phyloP scores from a whole-genome alignment of 805 yeast species.

The Zygosaccharomyces siamensis region DNA sequence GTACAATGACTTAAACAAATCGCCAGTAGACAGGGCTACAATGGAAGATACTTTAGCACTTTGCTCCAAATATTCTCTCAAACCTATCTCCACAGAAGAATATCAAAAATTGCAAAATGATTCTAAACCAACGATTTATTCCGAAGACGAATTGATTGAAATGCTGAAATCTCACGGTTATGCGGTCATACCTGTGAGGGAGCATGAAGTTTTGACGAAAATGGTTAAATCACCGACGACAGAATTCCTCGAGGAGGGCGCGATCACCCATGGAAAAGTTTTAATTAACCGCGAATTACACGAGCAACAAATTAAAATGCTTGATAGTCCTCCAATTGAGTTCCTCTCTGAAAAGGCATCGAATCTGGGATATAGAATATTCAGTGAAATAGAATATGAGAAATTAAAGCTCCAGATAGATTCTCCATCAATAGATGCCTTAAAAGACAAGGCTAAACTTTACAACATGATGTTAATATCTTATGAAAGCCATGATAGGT shows the following conservation, averaged over 20 bases:
- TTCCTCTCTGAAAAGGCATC: slow-evolving; percentile 36
- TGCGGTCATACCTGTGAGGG: slow-evolving; percentile 10
- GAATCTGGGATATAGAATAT: slow-evolving; percentile 16
- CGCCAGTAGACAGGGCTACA: slow-evolving; percentile 8
- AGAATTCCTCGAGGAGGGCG: slow-evolving; percentile 12
- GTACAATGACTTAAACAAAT: slow-evolving; percentile 6
- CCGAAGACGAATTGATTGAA: slow-evolving; percentile 18
- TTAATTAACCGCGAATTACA: background rate
- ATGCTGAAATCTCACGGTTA: slow-evolving; percentile 12
- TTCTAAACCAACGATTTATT: slow-evolving; percentile 11
- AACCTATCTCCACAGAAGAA: slow-evolving; percentile 14
- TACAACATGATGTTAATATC: slow-evolving; percentile 1
- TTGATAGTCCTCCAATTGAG: slow-evolving; percentile 28
- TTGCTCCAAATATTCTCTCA: slow-evolving; percentile 18
- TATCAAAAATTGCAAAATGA: slow-evolving; percentile 13
- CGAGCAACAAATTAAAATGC: background rate
- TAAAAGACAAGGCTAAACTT: slow-evolving; percentile 12
- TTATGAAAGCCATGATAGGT: slow-evolving; percentile 1
- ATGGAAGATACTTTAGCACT: slow-evolving; percentile 13
- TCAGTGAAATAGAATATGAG: slow-evolving; percentile 9
- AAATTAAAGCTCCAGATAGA: slow-evolving; percentile 5
- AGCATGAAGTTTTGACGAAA: slow-evolving; percentile 9
- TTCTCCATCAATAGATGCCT: slow-evolving; percentile 10
- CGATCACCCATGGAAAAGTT: background rate
- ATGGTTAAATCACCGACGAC: slow-evolving; percentile 10